phyloP scores from a whole-genome alignment of 345 rosid genomes.

The Trapa bicornis region DNA sequence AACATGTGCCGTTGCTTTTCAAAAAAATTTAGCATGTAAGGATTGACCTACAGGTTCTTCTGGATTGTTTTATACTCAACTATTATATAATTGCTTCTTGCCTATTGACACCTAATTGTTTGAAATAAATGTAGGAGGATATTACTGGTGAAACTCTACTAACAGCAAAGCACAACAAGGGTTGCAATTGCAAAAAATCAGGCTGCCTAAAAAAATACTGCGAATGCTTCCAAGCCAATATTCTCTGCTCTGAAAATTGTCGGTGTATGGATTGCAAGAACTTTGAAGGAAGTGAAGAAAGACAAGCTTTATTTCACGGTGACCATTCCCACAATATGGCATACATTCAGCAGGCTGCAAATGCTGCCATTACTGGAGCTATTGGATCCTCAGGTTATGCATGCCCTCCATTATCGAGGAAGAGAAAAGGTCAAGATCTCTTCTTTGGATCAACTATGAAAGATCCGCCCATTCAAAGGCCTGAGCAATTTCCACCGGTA shows the following conservation, averaged over 20 bases:
- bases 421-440: conserved; percentile 77
- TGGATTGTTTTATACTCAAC: neutral
- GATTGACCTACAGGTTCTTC: neutral
- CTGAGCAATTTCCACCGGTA: conserved; percentile 67
- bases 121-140: conserved; percentile 51
- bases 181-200: conserved; percentile 98
- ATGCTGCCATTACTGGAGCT: conserved; percentile 98
- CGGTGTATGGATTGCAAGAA: conserved; percentile 96
- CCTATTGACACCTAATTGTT: neutral
- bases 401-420: conserved; percentile 59
- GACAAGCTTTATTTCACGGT: conserved; percentile 88
- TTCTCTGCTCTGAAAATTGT: conserved; percentile 94
- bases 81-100: neutral
- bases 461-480: conserved; percentile 50
- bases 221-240: conserved; percentile 95
- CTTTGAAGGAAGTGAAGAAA: conserved; percentile 95
- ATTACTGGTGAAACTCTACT: conserved; percentile 49
- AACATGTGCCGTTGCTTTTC: neutral
- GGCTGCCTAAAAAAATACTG: conserved; percentile 98
- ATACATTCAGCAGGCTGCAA: conserved; percentile 94
- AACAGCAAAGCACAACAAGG: conserved; percentile 90
- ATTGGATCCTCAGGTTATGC: conserved; percentile 89
- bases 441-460: conserved; percentile 49
- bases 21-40: no score
- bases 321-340: conserved; percentile 77